Evolutionary conservation across 257 asterid genomes (phyloP).

Genomic region (Gynochthodes officinalis): DNA sequence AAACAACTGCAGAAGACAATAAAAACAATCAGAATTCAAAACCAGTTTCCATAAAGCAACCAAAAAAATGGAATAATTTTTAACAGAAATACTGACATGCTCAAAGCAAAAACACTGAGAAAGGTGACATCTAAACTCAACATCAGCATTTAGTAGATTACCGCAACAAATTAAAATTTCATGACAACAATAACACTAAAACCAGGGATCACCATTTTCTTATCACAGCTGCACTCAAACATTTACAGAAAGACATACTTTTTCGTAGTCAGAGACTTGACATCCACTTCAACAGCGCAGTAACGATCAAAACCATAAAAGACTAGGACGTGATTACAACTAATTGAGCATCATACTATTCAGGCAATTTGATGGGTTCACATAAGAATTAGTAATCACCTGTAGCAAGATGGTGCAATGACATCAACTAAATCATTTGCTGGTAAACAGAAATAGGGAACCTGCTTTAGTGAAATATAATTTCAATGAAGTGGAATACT

Average conservation of each 20-base stretch:
- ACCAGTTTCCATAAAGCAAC: constrained; percentile 8
- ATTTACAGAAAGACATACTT: background rate
- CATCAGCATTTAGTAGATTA: background rate
- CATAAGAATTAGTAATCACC: constrained; percentile 37
- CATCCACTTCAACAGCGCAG: background rate
- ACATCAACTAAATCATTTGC: constrained; percentile 95
- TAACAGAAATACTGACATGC: constrained; percentile 9
- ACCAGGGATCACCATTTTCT: background rate
- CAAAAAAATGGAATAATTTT: background rate
- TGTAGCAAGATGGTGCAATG: constrained; percentile 98
- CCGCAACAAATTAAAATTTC: background rate
- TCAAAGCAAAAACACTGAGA: background rate
- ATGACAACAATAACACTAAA: background rate
- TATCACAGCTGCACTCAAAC: background rate
- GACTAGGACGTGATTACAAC: background rate
- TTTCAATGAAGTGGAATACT: constrained; percentile 35
- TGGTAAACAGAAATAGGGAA: constrained; percentile 98
- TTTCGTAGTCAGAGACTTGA: background rate
- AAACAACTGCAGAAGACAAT: constrained; percentile 75
- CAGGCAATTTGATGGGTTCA: background rate
- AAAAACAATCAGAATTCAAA: constrained; percentile 15
- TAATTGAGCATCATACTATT: background rate
- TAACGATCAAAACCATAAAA: background rate
- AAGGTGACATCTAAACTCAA: background rate
- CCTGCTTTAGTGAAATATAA: constrained; percentile 59